Conservation (phyloP, 2,329 filamentous ascomycete genomes). For the Calonectria pauciramosa region DNA sequence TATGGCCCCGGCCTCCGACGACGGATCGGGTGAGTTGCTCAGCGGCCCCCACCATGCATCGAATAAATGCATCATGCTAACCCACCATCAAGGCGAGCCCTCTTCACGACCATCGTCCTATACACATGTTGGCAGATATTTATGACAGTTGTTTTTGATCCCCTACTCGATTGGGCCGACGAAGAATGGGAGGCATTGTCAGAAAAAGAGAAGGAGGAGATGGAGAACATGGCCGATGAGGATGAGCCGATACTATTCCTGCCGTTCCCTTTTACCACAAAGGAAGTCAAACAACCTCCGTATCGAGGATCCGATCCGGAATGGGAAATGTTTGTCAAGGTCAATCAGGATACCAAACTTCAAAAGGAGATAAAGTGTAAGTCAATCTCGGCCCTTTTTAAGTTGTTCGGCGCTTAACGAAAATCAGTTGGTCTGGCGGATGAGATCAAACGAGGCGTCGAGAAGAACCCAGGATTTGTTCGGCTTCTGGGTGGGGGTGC, state of each 20-base stretch:
- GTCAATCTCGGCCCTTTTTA: conserved; percentile 32
- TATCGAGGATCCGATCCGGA: conserved; percentile 73
- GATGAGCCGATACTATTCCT: conserved; percentile 67
- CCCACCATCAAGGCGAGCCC: conserved; percentile 40
- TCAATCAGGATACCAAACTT: conserved; percentile 67
- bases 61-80: conserved; percentile 27
- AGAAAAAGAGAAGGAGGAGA: conserved; percentile 58
- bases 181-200: conserved; percentile 58
- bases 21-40: conserved; percentile 46
- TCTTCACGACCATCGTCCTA: conserved; percentile 50
- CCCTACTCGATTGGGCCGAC: conserved; percentile 58
- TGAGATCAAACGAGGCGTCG: conserved; percentile 54
- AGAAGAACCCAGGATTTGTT: conserved; percentile 58
- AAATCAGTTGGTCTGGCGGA: conserved; percentile 48
- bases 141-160: conserved; percentile 60
- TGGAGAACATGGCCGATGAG: conserved; percentile 58
- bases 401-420: conserved; percentile 29
- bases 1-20: conserved; percentile 40
- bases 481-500: conserved; percentile 60
- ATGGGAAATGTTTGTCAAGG: conserved; percentile 71
- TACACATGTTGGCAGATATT: conserved; percentile 60
- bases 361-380: conserved; percentile 63
- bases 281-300: conserved; percentile 60
- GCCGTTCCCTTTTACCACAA: conserved; percentile 72
- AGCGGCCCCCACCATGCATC: background rate